Percentiles rank a stretch among this genome's conserved stretches.
Conservation (phyloP, 208 protist genomes). For the Trypanosoma avium region DNA sequence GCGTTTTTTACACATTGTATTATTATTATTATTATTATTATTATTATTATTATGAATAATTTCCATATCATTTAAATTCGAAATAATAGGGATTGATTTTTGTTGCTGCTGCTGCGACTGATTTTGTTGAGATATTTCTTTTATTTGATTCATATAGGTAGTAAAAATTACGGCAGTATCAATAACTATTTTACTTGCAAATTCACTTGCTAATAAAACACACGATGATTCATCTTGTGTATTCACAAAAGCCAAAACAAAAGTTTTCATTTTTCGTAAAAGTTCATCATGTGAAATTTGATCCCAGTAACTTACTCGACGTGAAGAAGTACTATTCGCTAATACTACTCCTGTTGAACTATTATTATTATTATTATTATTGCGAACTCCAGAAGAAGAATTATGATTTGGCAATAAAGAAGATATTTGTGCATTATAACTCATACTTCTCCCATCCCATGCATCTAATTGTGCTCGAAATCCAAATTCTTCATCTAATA, state of each 20-base stretch:
- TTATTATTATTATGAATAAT: no score
- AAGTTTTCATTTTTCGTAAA: conserved; percentile 25
- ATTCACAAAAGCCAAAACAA: conserved; percentile 43
- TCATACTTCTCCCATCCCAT: conserved; percentile 24
- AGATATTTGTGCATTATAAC: no score
- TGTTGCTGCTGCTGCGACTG: neutral
- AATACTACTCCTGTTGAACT: neutral
- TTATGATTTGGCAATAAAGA: no score
- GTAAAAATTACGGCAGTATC: conserved; percentile 30
- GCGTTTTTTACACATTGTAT: neutral
- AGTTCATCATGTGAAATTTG: conserved; percentile 14
- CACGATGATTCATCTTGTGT: conserved; percentile 44
- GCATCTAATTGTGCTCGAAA: conserved; percentile 57
- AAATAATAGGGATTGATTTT: neutral
- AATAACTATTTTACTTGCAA: conserved; percentile 50
- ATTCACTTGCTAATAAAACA: conserved; percentile 49
- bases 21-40: no score
- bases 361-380: neutral
- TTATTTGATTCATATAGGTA: conserved; percentile 26
- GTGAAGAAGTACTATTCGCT: neutral
- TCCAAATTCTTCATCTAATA: conserved; percentile 53
- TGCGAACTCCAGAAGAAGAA: no score
- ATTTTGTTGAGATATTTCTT: neutral
- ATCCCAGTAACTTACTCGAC: neutral
- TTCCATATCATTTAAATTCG: no score